Percentiles rank a stretch among this genome's conserved stretches.
These are phyloP conservation scores for Rutstroemia sp. DNA, from an alignment of 2,329 filamentous ascomycete species.

Conservation along the genomic window DNA sequence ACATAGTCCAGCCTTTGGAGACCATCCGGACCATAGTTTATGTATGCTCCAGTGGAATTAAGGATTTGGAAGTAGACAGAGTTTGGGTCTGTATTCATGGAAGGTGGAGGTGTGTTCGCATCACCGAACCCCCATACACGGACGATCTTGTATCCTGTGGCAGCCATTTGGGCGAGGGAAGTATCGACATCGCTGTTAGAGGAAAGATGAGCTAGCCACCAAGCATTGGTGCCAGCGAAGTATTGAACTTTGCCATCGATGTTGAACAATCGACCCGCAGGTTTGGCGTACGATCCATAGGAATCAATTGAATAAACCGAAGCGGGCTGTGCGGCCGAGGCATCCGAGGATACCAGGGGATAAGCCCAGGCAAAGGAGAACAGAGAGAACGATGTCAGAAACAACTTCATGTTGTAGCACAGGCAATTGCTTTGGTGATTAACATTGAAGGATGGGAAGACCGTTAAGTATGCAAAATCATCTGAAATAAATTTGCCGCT, in stretches of 20 bases:
- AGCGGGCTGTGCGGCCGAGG: not conserved
- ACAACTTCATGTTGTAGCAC: not conserved
- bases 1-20: conserved; percentile 59
- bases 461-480: not conserved
- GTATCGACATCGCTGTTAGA: conserved; percentile 48
- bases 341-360: not conserved
- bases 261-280: conserved; percentile 31
- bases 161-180: conserved; percentile 16
- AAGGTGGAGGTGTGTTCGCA: conserved; percentile 10
- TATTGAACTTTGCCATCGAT: conserved; percentile 40
- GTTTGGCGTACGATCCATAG: conserved; percentile 10
- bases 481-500: not conserved
- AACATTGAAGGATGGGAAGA: not conserved
- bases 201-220: conserved; percentile 47
- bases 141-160: conserved; percentile 46
- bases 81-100: conserved; percentile 23
- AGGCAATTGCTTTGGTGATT: not conserved
- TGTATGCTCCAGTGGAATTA: conserved; percentile 42
- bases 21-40: conserved; percentile 56
- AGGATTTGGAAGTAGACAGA: conserved; percentile 39
- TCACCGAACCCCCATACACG: conserved; percentile 45
- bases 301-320: not conserved
- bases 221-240: conserved; percentile 47
- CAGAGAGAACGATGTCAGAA: not conserved
- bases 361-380: not conserved